Conservation (phyloP, 2,329 filamentous ascomycete genomes). For the Hortaea sp. region DNA sequence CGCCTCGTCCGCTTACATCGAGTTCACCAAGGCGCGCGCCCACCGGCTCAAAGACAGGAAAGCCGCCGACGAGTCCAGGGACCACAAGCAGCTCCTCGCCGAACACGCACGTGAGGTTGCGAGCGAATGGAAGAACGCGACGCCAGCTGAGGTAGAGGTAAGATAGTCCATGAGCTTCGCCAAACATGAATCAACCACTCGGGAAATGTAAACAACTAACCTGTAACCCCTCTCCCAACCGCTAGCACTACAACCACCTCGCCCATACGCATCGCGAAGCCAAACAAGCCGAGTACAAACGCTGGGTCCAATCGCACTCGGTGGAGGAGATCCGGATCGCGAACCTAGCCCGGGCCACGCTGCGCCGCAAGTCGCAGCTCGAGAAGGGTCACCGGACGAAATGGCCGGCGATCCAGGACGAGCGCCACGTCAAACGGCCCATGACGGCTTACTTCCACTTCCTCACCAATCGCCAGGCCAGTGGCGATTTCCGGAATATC, state of each 20-base stretch:
- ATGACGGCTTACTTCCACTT: constrained; percentile 35
- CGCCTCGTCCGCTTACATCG: not conserved
- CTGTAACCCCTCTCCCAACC: not conserved
- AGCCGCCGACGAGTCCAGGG: constrained; percentile 1
- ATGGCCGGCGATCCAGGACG: constrained; percentile 40
- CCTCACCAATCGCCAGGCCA: constrained; percentile 31
- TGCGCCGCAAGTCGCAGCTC: constrained; percentile 17
- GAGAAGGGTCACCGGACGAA: constrained; percentile 5
- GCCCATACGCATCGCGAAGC: constrained; percentile 38
- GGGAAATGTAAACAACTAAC: not conserved
- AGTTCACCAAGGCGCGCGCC: not conserved
- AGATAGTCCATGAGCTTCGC: not conserved
- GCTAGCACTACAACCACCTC: constrained; percentile 44
- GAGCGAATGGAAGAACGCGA: constrained; percentile 38
- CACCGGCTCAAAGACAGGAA: constrained; percentile 1
- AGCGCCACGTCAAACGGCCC: constrained; percentile 41
- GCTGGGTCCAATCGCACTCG: constrained; percentile 47
- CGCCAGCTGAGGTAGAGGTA: constrained; percentile 37
- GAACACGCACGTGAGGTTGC: constrained; percentile 17
- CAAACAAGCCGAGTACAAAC: constrained; percentile 35
- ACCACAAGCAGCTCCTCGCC: not conserved
- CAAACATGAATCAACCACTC: not conserved
- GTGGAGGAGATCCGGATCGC: constrained; percentile 48
- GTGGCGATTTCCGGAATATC: constrained; percentile 44
- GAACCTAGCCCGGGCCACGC: constrained; percentile 44